Evolutionary conservation across 768 basidiomycete genomes (phyloP), one percentile per base, ranked within the genome.

Genomic region (Cubamyces lactineus): DNA sequence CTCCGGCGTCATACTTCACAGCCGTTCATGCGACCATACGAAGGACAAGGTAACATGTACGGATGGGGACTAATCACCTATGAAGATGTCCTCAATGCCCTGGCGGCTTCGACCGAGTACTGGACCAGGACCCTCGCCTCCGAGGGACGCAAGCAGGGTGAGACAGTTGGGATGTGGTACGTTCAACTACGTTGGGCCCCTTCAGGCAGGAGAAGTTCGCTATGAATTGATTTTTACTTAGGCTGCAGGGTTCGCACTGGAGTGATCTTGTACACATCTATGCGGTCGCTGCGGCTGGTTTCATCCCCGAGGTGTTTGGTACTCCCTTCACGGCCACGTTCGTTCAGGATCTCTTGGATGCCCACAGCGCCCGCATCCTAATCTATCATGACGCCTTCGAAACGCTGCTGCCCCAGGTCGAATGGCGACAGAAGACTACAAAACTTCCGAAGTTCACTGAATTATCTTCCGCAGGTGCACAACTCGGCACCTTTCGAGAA

Each of bases 221-320:
- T 23, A 1, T 1, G 24, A 39, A 11, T 16, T 39, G 41, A 15
- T 19, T 13, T 13, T 9, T 8, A 15, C 15, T 2, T 28, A 71
- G 71, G 71, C 45, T 72, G n/a, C 67, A 66, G 7, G 72, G 72
- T 2, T 62, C 60, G 50, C 56, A 59, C 11, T 71, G 71, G 53
- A 49, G 60, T 2, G 71, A 72, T 52, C 54, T 69, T 1, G 66
- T 63, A 12, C 64, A 69, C 42, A 62, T 72, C 11, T 71, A 71
- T 51, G 64, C 61, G 3, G 46, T 73, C 17, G 26, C 64, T 1
- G 54, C 67, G 3, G 72, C 72, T 4, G 71, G 71, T 0, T 73
- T 59, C 41, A 57, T 71, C 2, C 70, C 71, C 1, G 62, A 72
- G 47, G 62, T 72, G 34, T 67, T 73, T 39, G 68, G 64, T 41